A percentile compares a stretch with the other conserved stretches of the same genome.
Conservation (phyloP, 805 yeast species). For the Hemisphaericaspora nanyangensis region DNA sequence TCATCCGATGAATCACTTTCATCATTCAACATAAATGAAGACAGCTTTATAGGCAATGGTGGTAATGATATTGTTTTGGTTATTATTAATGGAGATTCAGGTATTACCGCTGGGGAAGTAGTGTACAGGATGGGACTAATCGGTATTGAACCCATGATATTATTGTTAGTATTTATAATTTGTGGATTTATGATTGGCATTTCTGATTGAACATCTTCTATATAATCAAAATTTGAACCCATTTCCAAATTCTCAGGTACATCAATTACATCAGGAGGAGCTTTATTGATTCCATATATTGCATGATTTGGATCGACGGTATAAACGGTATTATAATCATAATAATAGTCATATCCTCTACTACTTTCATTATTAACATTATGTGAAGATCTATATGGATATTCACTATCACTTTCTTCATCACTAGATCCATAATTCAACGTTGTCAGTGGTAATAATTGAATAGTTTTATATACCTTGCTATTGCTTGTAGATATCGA, state of each 20-base stretch:
- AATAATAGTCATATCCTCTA: constrained; percentile 73
- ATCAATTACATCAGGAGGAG: constrained; percentile 39
- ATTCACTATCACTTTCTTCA: constrained; percentile 59
- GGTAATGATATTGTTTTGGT: background rate
- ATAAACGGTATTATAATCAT: constrained; percentile 78
- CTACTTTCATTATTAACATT: constrained; percentile 57
- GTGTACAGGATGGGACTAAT: constrained; percentile 3
- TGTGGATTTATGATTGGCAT: constrained; percentile 26
- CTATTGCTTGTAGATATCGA: constrained; percentile 27
- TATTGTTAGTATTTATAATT: constrained; percentile 11
- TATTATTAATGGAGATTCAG: background rate
- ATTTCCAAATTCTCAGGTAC: constrained; percentile 43
- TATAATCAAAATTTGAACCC: constrained; percentile 37
- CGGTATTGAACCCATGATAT: background rate
- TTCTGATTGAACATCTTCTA: constrained; percentile 20
- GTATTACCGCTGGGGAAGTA: background rate
- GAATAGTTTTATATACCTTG: constrained; percentile 54
- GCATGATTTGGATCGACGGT: constrained; percentile 47
- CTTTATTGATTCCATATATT: constrained; percentile 24
- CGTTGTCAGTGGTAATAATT: constrained; percentile 80
- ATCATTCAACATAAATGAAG: constrained; percentile 6
- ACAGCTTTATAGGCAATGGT: constrained; percentile 3
- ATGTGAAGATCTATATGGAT: constrained; percentile 52
- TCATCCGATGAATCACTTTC: constrained; percentile 1
- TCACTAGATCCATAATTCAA: constrained; percentile 70